Evolutionary conservation across 352 stramenopile genomes (phyloP).

Genomic region (Phytophthora hybrid): DNA sequence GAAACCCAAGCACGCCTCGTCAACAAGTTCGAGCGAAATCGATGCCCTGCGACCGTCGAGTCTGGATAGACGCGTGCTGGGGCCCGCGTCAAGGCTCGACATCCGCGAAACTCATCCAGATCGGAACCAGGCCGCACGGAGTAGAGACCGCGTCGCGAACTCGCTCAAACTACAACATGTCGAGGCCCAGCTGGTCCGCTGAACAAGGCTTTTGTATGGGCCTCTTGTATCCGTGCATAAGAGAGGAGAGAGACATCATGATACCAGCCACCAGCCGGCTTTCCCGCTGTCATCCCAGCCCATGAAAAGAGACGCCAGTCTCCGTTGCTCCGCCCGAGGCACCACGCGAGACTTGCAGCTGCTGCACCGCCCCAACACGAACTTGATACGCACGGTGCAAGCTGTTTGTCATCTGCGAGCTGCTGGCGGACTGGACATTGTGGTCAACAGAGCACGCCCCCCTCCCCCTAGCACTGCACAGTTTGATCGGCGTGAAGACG

Average conservation of each 20-base stretch:
- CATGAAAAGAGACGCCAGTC: slow-evolving; percentile 37
- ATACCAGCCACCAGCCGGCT: slow-evolving; percentile 40
- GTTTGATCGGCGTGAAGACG: slow-evolving; percentile 8
- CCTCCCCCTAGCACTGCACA: slow-evolving; percentile 1
- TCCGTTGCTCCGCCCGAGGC: slow-evolving; percentile 24
- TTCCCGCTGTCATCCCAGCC: slow-evolving; percentile 15
- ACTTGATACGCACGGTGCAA: slow-evolving; percentile 12
- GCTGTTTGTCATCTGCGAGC: slow-evolving; percentile 30
- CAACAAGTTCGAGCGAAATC: slow-evolving; percentile 18
- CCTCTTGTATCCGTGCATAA: slow-evolving; percentile 24
- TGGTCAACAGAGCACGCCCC: slow-evolving; percentile 2
- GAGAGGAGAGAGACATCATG: slow-evolving; percentile 31
- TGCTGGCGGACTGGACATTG: slow-evolving; percentile 38
- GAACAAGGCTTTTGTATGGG: slow-evolving; percentile 14
- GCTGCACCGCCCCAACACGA: neutral
- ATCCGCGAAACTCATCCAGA: slow-evolving; percentile 24
- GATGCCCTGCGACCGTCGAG: slow-evolving; percentile 10
- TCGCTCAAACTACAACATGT: slow-evolving; percentile 23
- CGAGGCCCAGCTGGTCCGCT: slow-evolving; percentile 26
- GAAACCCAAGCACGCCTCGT: slow-evolving; percentile 2
- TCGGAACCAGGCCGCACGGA: slow-evolving; percentile 22
- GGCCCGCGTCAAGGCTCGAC: neutral
- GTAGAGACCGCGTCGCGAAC: slow-evolving; percentile 22
- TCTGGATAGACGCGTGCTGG: slow-evolving; percentile 18
- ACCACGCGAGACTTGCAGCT: slow-evolving; percentile 16